Percentiles rank a stretch among this genome's conserved stretches.
These are phyloP conservation scores for Crithidia brevicula DNA, from an alignment of 208 protist species.

Conservation along the genomic window DNA sequence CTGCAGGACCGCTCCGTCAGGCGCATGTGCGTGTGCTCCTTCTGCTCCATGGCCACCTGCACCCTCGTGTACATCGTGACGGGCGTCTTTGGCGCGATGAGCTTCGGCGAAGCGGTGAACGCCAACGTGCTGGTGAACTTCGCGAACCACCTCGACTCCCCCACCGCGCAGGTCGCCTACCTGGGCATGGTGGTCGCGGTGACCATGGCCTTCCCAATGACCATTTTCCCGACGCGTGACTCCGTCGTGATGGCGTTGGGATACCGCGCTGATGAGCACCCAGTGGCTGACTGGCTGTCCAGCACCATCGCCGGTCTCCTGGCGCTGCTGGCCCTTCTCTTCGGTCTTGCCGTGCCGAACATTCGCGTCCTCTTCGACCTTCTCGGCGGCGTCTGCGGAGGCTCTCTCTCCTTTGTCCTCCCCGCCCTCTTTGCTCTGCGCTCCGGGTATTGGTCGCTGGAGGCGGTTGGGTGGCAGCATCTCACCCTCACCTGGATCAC, in stretches of 20 bases:
- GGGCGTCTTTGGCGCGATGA: slow-evolving; percentile 67
- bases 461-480: slow-evolving; percentile 44
- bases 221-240: slow-evolving; percentile 82
- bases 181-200: slow-evolving; percentile 70
- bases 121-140: slow-evolving; percentile 86
- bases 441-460: slow-evolving; percentile 47
- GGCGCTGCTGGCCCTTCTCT: slow-evolving; percentile 63
- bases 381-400: slow-evolving; percentile 75
- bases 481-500: slow-evolving; percentile 45
- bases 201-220: slow-evolving; percentile 87
- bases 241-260: slow-evolving; percentile 64
- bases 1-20: slow-evolving; percentile 54
- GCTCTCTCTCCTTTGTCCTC: slow-evolving; percentile 75
- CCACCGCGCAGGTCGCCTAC: slow-evolving; percentile 66
- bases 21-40: slow-evolving; percentile 62
- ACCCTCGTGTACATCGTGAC: slow-evolving; percentile 71
- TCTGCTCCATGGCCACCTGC: slow-evolving; percentile 60
- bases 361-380: slow-evolving; percentile 80
- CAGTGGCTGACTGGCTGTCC: slow-evolving; percentile 38
- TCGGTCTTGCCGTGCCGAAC: slow-evolving; percentile 73
- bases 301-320: slow-evolving; percentile 52
- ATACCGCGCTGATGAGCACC: slow-evolving; percentile 50
- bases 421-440: slow-evolving; percentile 74
- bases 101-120: slow-evolving; percentile 61
- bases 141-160: slow-evolving; percentile 41